Percentiles rank a stretch among this genome's conserved stretches.
phyloP scores from a whole-genome alignment of 2,329 filamentous ascomycete genomes.

The Exophiala aquamarina region DNA sequence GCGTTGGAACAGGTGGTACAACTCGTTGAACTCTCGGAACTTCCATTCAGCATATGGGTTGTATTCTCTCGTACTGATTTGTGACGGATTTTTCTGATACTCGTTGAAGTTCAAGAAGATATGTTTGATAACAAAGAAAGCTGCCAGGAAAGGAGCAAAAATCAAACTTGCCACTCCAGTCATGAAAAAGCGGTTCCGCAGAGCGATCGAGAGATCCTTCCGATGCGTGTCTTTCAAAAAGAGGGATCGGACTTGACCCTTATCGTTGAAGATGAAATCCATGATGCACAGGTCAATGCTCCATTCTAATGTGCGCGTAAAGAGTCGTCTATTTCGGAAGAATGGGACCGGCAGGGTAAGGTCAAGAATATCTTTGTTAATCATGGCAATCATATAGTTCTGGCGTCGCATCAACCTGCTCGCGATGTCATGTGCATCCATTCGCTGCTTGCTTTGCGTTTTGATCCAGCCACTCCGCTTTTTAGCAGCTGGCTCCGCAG shows the following conservation, averaged over 20 bases:
- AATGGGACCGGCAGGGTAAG: conserved; percentile 85
- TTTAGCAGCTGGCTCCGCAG: conserved; percentile 62
- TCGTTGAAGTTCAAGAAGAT: conserved; percentile 97
- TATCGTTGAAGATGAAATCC: conserved; percentile 89
- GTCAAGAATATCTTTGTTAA: conserved; percentile 95
- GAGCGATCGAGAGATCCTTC: conserved; percentile 71
- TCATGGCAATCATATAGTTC: conserved; percentile 93
- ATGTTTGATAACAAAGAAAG: conserved; percentile 82
- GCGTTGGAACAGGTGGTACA: conserved; percentile 87
- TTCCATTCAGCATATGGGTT: conserved; percentile 96
- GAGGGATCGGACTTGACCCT: conserved; percentile 80
- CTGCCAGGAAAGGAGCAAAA: conserved; percentile 81
- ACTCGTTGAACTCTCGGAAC: conserved; percentile 96
- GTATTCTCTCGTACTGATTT: conserved; percentile 84
- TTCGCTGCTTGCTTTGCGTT: conserved; percentile 85
- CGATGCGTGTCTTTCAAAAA: conserved; percentile 84
- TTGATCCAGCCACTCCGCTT: conserved; percentile 65
- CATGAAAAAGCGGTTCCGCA: conserved; percentile 76
- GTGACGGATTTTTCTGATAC: conserved; percentile 89
- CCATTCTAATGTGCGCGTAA: conserved; percentile 89
- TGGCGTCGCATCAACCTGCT: conserved; percentile 95
- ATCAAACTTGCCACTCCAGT: conserved; percentile 84
- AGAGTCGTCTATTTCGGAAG: conserved; percentile 72
- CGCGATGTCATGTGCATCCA: conserved; percentile 95
- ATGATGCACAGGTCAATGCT: conserved; percentile 86